phyloP scores from a whole-genome alignment of 2,329 filamentous ascomycete genomes.

The Raffaelea arxii region DNA sequence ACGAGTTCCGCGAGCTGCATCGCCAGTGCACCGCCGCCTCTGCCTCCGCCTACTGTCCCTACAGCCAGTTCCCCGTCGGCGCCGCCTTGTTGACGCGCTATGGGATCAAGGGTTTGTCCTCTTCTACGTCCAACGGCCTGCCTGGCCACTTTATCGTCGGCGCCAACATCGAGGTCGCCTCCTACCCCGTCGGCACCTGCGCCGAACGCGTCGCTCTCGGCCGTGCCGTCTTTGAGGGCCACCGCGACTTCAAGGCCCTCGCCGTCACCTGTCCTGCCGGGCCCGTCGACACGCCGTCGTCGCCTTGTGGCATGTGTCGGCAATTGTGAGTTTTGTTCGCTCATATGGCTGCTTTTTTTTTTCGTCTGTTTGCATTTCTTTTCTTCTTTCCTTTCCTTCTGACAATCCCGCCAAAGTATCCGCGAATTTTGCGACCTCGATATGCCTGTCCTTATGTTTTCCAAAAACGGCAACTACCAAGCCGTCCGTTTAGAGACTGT shows the following conservation, averaged over 20 bases:
- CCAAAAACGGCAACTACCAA: constrained; percentile 64
- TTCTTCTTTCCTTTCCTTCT: neutral
- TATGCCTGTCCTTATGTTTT: constrained; percentile 86
- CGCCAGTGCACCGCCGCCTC: constrained; percentile 61
- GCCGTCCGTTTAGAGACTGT: constrained; percentile 61
- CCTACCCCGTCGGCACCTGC: constrained; percentile 91
- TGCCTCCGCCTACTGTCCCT: constrained; percentile 76
- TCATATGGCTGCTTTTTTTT: neutral
- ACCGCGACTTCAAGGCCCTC: constrained; percentile 59
- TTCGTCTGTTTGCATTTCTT: neutral
- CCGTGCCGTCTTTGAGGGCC: constrained; percentile 59
- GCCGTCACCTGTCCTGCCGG: constrained; percentile 75
- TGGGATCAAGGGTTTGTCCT: too few species aligned
- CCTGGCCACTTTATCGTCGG: constrained; percentile 44
- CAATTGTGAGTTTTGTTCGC: constrained; percentile 59
- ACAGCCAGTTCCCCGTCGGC: constrained; percentile 87
- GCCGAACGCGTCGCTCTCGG: constrained; percentile 86
- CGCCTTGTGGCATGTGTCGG: constrained; percentile 92
- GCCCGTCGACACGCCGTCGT: constrained; percentile 39
- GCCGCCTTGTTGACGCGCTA: constrained; percentile 57
- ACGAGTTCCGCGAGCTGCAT: constrained; percentile 57
- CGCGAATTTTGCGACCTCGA: constrained; percentile 63
- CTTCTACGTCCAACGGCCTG: neutral
- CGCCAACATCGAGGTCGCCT: constrained; percentile 87
- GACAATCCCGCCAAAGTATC: constrained; percentile 45